A percentile compares a stretch with the other conserved stretches of the same genome.
Conservation (phyloP, 345 rosid genomes). For the Diplotaxis tenuifolia region DNA sequence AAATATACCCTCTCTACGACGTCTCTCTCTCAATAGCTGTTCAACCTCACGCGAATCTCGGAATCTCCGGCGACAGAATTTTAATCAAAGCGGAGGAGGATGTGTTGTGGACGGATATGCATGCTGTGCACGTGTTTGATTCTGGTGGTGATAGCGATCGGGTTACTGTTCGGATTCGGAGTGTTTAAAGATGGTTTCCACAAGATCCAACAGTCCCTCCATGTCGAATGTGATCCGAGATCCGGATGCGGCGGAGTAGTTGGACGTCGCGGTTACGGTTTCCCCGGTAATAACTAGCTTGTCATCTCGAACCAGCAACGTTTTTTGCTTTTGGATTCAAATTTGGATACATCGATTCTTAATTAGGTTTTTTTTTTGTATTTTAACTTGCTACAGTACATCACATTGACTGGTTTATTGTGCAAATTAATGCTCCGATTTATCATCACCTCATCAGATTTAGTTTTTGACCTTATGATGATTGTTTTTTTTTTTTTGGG, state of each 20-base stretch:
- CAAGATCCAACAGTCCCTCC: slow-evolving; percentile 59
- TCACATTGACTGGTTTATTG: background rate
- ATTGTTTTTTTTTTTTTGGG: background rate
- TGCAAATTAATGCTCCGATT: slow-evolving; percentile 4
- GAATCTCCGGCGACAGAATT: slow-evolving; percentile 28
- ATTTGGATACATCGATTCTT: slow-evolving; percentile 4
- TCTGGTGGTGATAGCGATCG: slow-evolving; percentile 62
- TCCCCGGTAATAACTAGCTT: slow-evolving; percentile 31
- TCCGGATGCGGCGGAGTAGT: slow-evolving; percentile 30
- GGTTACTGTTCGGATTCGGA: slow-evolving; percentile 77
- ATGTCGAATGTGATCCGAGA: slow-evolving; percentile 49
- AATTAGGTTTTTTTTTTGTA: background rate
- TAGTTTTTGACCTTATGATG: background rate
- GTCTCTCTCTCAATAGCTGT: no score
- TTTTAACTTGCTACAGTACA: background rate
- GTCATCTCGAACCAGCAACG: background rate
- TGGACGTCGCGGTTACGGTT: slow-evolving; percentile 51
- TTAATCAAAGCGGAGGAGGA: slow-evolving; percentile 23
- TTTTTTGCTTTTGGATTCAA: background rate
- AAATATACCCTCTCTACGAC: slow-evolving; percentile 16
- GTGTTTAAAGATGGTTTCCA: slow-evolving; percentile 79
- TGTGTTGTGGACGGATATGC: slow-evolving; percentile 78
- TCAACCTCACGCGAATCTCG: slow-evolving; percentile 23
- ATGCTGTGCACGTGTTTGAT: slow-evolving; percentile 73
- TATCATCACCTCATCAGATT: slow-evolving; percentile 7